A percentile compares a stretch with the other conserved stretches of the same genome.
phyloP scores from a whole-genome alignment of 2,329 filamentous ascomycete genomes.

The Aspergillus sp. region DNA sequence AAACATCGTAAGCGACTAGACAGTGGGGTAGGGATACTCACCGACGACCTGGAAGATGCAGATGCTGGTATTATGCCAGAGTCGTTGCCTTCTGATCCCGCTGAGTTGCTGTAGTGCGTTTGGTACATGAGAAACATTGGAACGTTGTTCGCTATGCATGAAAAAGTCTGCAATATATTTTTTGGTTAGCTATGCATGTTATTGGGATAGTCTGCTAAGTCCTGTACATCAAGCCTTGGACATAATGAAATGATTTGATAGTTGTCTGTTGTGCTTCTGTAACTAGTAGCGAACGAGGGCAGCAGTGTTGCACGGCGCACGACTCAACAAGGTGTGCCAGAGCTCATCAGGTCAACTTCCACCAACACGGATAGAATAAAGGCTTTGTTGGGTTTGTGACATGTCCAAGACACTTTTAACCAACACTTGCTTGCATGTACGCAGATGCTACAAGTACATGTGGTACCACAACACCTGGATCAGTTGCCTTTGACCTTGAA shows the following conservation, averaged over 20 bases:
- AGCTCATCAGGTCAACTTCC: background rate
- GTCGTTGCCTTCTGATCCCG: constrained; percentile 29
- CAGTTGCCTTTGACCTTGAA: background rate
- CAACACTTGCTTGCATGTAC: background rate
- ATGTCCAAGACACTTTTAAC: background rate
- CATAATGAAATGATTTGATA: background rate
- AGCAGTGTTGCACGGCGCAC: background rate
- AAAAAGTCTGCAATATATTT: background rate
- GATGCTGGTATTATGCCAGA: constrained; percentile 22
- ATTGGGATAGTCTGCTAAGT: background rate
- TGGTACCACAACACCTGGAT: background rate
- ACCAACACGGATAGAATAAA: background rate
- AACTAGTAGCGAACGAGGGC: background rate
- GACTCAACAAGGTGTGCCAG: background rate
- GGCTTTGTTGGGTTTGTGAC: background rate
- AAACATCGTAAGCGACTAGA: constrained; percentile 43
- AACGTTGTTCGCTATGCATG: background rate
- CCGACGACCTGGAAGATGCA: constrained; percentile 37
- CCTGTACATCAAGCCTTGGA: background rate
- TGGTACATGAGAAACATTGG: background rate
- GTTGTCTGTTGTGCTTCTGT: background rate
- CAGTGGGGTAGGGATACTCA: constrained; percentile 43
- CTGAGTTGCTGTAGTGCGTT: constrained; percentile 24
- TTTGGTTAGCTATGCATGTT: background rate
- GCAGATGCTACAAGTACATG: background rate